Conservation (phyloP, 331 rosid genomes). For the Pyracantha coccinea region DNA sequence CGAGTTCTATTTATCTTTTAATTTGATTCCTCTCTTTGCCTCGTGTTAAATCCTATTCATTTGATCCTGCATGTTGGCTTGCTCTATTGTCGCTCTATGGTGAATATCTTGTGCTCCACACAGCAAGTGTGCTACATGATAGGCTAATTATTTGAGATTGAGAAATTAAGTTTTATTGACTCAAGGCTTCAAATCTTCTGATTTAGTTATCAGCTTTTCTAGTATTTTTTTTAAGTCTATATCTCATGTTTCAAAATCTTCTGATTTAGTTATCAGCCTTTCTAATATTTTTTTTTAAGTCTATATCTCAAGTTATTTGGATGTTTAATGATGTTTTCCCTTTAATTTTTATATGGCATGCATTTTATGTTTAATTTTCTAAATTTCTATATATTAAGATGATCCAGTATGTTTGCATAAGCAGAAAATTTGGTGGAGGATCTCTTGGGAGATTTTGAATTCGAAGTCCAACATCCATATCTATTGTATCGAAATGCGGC, state of each 20-base stretch:
- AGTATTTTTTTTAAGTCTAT: too few relatives aligned
- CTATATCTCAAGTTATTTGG: background rate
- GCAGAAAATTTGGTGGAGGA: conserved; percentile 96
- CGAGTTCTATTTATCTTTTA: background rate
- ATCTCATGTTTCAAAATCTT: background rate
- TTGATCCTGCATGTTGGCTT: background rate
- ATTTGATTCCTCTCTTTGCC: background rate
- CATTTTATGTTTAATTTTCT: background rate
- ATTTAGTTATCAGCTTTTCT: too few relatives aligned
- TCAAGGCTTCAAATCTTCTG: background rate
- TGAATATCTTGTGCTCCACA: background rate
- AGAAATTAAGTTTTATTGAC: background rate
- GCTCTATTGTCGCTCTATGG: background rate
- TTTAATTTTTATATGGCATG: background rate
- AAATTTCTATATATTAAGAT: background rate
- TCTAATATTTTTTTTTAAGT: background rate
- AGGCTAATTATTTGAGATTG: background rate
- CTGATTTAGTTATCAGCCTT: background rate
- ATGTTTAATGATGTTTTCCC: background rate
- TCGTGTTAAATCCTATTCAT: background rate
- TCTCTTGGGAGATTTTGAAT: conserved; percentile 91
- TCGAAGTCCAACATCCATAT: conserved; percentile 90
- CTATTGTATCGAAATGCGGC: conserved; percentile 82
- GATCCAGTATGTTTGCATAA: background rate
- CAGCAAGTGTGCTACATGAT: background rate